Percentiles rank a stretch among this genome's conserved stretches.
These are phyloP conservation scores for Pestalotiopsis sp. DNA, from an alignment of 2,329 filamentous ascomycete species.

Conservation along the genomic window DNA sequence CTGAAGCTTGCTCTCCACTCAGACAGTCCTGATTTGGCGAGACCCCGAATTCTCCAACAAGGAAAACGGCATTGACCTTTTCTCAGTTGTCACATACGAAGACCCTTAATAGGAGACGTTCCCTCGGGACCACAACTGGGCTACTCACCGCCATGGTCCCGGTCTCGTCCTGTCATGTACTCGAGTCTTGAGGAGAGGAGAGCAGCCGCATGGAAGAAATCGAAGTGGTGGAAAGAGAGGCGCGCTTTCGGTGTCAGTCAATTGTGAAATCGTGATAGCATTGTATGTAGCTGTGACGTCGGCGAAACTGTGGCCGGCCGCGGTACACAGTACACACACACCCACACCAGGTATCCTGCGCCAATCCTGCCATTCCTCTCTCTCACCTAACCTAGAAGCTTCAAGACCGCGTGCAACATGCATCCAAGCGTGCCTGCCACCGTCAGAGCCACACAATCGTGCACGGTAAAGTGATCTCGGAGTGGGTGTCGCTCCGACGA, in stretches of 20 bases:
- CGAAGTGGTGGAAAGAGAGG: neutral
- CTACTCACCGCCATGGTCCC: neutral
- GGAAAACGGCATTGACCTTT: slow-evolving; percentile 6
- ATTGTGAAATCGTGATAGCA: neutral
- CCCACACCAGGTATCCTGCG: neutral
- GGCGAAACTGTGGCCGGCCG: neutral
- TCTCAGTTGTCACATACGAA: neutral
- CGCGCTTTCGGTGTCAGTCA: neutral
- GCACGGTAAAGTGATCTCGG: neutral
- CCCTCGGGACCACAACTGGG: neutral
- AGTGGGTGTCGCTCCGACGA: neutral
- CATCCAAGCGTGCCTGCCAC: neutral
- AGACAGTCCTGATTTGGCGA: slow-evolving; percentile 5
- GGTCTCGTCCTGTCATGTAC: neutral
- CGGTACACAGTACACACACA: neutral
- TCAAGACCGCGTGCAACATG: neutral
- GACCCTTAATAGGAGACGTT: slow-evolving; percentile 1
- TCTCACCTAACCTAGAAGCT: neutral
- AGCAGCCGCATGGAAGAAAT: neutral
- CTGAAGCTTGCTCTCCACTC: slow-evolving; percentile 5
- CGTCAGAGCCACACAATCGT: neutral
- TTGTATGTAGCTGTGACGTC: neutral
- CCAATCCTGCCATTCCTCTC: neutral
- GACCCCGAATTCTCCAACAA: slow-evolving; percentile 10
- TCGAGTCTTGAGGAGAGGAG: neutral